phyloP scores from a whole-genome alignment of 352 stramenopile species.

The Phytophthora pini region DNA sequence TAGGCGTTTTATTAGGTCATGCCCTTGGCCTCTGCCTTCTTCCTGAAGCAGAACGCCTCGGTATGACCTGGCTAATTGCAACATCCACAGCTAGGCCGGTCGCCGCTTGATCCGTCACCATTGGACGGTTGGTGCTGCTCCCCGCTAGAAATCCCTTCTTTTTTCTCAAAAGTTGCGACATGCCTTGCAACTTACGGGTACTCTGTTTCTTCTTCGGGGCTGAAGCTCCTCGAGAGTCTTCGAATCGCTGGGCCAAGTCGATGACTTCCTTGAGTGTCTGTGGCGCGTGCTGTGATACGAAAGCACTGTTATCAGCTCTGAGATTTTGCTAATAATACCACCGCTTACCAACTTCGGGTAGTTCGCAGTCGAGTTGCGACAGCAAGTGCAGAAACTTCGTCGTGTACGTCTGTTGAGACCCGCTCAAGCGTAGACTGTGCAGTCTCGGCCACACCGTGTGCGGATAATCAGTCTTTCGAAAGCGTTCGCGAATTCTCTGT shows the following conservation, averaged over 20 bases:
- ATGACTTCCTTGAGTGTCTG: slow-evolving; percentile 2
- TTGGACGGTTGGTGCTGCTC: neutral
- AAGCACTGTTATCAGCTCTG: neutral
- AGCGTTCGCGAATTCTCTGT: neutral
- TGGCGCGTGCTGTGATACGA: slow-evolving; percentile 6
- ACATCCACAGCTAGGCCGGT: neutral
- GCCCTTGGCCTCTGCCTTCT: neutral
- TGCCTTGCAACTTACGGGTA: neutral
- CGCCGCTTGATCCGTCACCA: neutral
- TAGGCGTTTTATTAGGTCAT: slow-evolving; percentile 8
- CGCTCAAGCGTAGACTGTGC: neutral
- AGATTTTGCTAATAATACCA: slow-evolving; percentile 15
- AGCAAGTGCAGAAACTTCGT: slow-evolving; percentile 14
- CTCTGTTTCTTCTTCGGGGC: neutral
- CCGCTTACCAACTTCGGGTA: slow-evolving; percentile 1
- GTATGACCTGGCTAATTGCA: neutral
- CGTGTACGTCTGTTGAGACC: neutral
- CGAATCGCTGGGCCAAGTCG: slow-evolving; percentile 6
- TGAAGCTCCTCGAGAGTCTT: neutral
- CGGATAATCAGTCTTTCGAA: neutral
- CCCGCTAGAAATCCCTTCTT: too few relatives aligned
- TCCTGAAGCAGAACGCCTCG: slow-evolving; percentile 9
- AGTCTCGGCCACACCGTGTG: slow-evolving; percentile 1
- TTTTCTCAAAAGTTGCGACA: neutral
- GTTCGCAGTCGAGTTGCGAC: slow-evolving; percentile 4